Percentiles rank a stretch among this genome's conserved stretches.
phyloP scores from a whole-genome alignment of 2,329 filamentous ascomycete genomes.

The Tympanopsis confertula region DNA sequence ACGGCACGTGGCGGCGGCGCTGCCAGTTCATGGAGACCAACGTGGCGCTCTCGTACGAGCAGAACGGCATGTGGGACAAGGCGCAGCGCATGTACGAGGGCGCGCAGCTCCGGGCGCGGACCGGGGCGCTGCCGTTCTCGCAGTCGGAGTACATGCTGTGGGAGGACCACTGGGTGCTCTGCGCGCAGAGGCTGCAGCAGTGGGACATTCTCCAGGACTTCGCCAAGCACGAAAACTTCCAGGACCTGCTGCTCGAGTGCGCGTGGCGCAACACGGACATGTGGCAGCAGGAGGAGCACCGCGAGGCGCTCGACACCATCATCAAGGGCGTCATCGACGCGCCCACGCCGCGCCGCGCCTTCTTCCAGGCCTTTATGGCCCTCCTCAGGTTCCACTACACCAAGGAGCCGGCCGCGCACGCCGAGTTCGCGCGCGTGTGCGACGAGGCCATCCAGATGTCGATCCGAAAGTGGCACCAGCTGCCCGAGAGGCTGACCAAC shows the following conservation, averaged over 20 bases:
- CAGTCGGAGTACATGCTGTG: constrained; percentile 96
- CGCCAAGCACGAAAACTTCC: constrained; percentile 96
- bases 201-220: constrained; percentile 98
- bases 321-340: constrained; percentile 98
- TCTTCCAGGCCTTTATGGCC: constrained; percentile 98
- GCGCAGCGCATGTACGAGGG: constrained; percentile 93
- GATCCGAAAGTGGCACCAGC: constrained; percentile 96
- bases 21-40: constrained; percentile 98
- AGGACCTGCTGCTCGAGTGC: constrained; percentile 87
- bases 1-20: constrained; percentile 87
- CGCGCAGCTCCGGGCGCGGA: constrained; percentile 92
- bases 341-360: constrained; percentile 81
- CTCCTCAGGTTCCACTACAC: constrained; percentile 81
- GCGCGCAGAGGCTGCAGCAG: constrained; percentile 94
- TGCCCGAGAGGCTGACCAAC: constrained; percentile 86
- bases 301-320: constrained; percentile 80
- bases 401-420: constrained; percentile 18
- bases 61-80: constrained; percentile 99
- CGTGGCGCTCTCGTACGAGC: constrained; percentile 90
- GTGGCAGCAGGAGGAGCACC: constrained; percentile 77
- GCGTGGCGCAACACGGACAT: constrained; percentile 93
- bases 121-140: constrained; percentile 89
- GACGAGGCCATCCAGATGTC: constrained; percentile 96
- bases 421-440: constrained; percentile 78
- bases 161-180: constrained; percentile 98